Conservation (phyloP, 2,329 filamentous ascomycete genomes). For the Dendryphion nanum region DNA sequence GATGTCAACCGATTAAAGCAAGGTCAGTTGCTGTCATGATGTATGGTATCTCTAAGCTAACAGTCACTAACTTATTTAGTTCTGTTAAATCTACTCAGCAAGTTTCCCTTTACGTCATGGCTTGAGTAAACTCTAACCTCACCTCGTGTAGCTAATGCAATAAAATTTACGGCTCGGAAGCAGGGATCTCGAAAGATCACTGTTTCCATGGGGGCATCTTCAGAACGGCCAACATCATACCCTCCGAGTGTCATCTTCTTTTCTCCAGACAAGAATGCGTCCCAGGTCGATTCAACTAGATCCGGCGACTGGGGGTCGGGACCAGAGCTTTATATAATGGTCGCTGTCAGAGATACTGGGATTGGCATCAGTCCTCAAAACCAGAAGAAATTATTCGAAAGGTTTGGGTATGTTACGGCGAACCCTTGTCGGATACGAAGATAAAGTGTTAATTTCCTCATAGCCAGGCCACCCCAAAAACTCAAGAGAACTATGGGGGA, state of each 20-base stretch:
- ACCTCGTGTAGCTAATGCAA: conserved; percentile 49
- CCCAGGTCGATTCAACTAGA: conserved; percentile 43
- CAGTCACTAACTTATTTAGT: conserved; percentile 27
- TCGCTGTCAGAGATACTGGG: conserved; percentile 44
- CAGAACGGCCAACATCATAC: conserved; percentile 39
- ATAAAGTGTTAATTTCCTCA: not conserved
- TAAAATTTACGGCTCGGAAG: conserved; percentile 47
- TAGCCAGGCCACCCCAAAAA: conserved; percentile 40
- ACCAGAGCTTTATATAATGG: conserved; percentile 42
- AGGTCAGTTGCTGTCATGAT: conserved; percentile 13
- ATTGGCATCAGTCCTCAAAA: conserved; percentile 43
- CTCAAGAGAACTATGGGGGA: conserved; percentile 43
- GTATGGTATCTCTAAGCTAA: not conserved
- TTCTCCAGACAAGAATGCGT: conserved; percentile 31
- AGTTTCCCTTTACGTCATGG: too few species aligned
- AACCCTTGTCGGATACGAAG: not conserved
- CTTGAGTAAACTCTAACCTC: too few species aligned
- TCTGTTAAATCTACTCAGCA: conserved; percentile 41
- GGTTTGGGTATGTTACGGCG: conserved; percentile 37
- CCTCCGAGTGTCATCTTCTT: conserved; percentile 48
- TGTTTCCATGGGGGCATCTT: conserved; percentile 42
- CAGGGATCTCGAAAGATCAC: conserved; percentile 39
- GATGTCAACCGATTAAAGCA: conserved; percentile 40
- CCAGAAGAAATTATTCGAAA: conserved; percentile 43
- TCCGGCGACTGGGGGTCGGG: conserved; percentile 43